Percentiles rank a stretch among this genome's conserved stretches.
These are phyloP conservation scores for Carpinus viminea DNA, from an alignment of 306 rosid species.

Conservation along the genomic window DNA sequence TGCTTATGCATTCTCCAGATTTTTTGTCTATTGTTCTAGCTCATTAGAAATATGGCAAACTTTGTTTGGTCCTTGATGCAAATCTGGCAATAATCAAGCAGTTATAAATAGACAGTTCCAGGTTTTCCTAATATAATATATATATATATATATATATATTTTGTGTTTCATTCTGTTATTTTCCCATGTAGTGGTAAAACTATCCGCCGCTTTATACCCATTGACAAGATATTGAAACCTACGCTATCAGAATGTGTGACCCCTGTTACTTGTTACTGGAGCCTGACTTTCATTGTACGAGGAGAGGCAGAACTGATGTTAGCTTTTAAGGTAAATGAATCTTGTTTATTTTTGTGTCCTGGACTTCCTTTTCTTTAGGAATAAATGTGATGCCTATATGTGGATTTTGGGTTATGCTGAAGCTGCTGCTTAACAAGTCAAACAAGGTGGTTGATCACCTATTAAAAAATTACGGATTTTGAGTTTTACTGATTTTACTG, in stretches of 20 bases:
- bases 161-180: slow-evolving; percentile 1
- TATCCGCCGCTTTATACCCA: slow-evolving; percentile 63
- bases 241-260: slow-evolving; percentile 79
- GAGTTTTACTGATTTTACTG: too few species aligned
- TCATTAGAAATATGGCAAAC: neutral
- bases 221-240: slow-evolving; percentile 77
- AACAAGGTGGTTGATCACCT: slow-evolving; percentile 2
- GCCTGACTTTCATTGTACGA: slow-evolving; percentile 60
- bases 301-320: slow-evolving; percentile 64
- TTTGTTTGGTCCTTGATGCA: neutral
- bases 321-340: slow-evolving; percentile 64
- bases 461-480: neutral
- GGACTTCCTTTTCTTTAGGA: neutral
- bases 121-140: neutral
- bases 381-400: slow-evolving; percentile 2
- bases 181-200: slow-evolving; percentile 61
- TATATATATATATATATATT: neutral
- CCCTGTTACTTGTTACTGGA: slow-evolving; percentile 92
- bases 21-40: neutral
- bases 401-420: neutral
- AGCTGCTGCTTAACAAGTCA: slow-evolving; percentile 10
- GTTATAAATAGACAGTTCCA: slow-evolving; percentile 3
- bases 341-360: slow-evolving; percentile 1
- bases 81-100: slow-evolving; percentile 4
- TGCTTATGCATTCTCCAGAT: neutral